phyloP scores from a whole-genome alignment of 1,284 basidiomycete species.

The Malassezia pachydermatis region DNA sequence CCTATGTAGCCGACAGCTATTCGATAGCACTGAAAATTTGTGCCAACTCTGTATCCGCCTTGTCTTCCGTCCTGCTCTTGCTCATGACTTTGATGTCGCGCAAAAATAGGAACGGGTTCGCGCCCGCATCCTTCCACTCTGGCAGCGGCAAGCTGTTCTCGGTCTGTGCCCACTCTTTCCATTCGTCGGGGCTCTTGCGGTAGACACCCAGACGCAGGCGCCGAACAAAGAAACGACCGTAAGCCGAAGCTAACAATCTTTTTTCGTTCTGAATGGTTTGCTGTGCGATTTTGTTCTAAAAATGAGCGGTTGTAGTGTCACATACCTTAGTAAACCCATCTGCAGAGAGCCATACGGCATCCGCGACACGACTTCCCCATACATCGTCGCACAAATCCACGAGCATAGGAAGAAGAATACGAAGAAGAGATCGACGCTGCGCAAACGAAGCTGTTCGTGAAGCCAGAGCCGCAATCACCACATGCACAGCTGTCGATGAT shows the following conservation, averaged over 20 bases:
- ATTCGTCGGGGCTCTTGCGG: conserved; percentile 29
- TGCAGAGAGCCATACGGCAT: conserved; percentile 29
- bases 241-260: conserved; percentile 24
- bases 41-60: conserved; percentile 6
- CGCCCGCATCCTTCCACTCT: neutral
- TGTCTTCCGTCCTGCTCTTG: neutral
- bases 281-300: conserved; percentile 30
- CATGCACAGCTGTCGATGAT: conserved; percentile 20
- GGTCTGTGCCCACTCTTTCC: conserved; percentile 24
- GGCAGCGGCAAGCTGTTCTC: neutral
- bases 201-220: conserved; percentile 35
- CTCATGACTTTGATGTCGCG: neutral
- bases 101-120: conserved; percentile 6
- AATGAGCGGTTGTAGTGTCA: too few relatives aligned
- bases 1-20: neutral
- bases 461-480: conserved; percentile 21
- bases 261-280: conserved; percentile 19
- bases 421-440: conserved; percentile 23
- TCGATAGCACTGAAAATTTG: conserved; percentile 9
- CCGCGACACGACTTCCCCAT: conserved; percentile 41
- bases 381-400: conserved; percentile 28
- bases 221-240: conserved; percentile 37
- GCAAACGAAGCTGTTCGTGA: conserved; percentile 23
- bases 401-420: conserved; percentile 19
- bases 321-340: conserved; percentile 35